Conservation (phyloP, 2,329 filamentous ascomycete genomes). For the Apiospora arundinis region DNA sequence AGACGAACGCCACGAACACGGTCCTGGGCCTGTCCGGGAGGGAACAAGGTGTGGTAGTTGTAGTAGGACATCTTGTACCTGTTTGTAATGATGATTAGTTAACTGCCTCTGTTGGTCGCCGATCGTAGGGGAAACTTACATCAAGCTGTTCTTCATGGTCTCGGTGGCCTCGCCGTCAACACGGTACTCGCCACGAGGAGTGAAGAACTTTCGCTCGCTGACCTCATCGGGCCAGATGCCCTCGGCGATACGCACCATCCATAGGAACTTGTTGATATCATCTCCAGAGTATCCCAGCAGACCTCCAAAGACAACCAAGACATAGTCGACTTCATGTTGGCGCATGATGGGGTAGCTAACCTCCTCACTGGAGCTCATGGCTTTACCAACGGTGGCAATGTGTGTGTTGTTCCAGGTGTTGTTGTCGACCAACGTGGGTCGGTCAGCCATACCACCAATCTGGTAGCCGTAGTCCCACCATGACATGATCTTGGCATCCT, state of each 20-base stretch:
- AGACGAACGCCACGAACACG: slow-evolving; percentile 83
- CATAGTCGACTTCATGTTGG: slow-evolving; percentile 98
- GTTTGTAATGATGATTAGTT: slow-evolving; percentile 36
- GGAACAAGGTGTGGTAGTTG: slow-evolving; percentile 94
- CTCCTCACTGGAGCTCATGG: slow-evolving; percentile 96
- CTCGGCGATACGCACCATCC: slow-evolving; percentile 99
- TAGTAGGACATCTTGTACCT: slow-evolving; percentile 99
- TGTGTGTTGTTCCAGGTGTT: slow-evolving; percentile 99
- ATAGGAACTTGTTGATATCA: slow-evolving; percentile 99
- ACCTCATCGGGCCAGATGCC: slow-evolving; percentile 99
- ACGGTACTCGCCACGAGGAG: slow-evolving; percentile 88
- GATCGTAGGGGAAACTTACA: slow-evolving; percentile 66
- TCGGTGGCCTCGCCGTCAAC: slow-evolving; percentile 93
- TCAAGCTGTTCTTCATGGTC: slow-evolving; percentile 98
- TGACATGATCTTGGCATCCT: slow-evolving; percentile 98
- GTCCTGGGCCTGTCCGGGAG: slow-evolving; percentile 86
- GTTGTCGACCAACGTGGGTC: slow-evolving; percentile 97
- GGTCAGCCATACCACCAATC: slow-evolving; percentile 98
- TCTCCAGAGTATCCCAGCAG: slow-evolving; percentile 97
- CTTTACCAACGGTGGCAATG: slow-evolving; percentile 98
- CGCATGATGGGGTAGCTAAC: slow-evolving; percentile 99
- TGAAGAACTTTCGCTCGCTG: slow-evolving; percentile 97
- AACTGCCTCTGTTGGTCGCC: background rate
- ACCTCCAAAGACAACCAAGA: slow-evolving; percentile 96
- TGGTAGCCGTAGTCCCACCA: slow-evolving; percentile 99